phyloP scores from a whole-genome alignment of 1,284 basidiomycete species.

The Cryptococcus maquisensis region DNA sequence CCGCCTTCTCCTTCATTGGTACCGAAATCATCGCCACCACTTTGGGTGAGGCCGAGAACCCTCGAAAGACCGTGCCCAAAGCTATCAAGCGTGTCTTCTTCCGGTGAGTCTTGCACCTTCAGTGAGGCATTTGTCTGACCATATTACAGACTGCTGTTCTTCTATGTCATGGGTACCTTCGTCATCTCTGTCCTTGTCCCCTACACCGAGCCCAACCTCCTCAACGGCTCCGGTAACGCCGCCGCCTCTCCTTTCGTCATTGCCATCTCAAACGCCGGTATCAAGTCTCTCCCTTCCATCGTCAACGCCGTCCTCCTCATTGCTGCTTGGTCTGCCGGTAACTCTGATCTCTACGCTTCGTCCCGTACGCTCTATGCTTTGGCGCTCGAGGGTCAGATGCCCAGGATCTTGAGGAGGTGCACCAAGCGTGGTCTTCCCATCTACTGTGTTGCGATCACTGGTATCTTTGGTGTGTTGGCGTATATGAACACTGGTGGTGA shows the following conservation, averaged over 20 bases:
- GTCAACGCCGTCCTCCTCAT: constrained; percentile 58
- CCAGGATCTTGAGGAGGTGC: constrained; percentile 55
- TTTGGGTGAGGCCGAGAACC: constrained; percentile 58
- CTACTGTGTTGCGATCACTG: constrained; percentile 56
- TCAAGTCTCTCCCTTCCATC: constrained; percentile 58
- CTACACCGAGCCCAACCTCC: constrained; percentile 60
- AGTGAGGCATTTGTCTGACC: background rate
- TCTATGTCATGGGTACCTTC: constrained; percentile 30
- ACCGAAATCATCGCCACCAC: constrained; percentile 76
- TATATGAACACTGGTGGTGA: constrained; percentile 53
- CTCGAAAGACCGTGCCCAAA: constrained; percentile 70
- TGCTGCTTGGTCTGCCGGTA: constrained; percentile 78
- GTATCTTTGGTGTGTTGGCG: constrained; percentile 53
- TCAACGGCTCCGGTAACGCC: constrained; percentile 56
- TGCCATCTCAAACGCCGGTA: constrained; percentile 69
- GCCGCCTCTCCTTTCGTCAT: constrained; percentile 70
- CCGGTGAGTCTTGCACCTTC: constrained; percentile 64
- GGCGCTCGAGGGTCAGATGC: constrained; percentile 68
- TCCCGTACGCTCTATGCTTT: constrained; percentile 80
- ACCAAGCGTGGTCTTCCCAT: constrained; percentile 71
- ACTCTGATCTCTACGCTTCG: constrained; percentile 72
- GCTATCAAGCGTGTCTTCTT: constrained; percentile 77
- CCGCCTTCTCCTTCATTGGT: constrained; percentile 77
- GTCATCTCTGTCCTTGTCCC: constrained; percentile 72
- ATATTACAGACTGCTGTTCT: background rate